Evolutionary conservation across 1,284 basidiomycete species (phyloP).

Genomic region (Irpex lacteus): DNA sequence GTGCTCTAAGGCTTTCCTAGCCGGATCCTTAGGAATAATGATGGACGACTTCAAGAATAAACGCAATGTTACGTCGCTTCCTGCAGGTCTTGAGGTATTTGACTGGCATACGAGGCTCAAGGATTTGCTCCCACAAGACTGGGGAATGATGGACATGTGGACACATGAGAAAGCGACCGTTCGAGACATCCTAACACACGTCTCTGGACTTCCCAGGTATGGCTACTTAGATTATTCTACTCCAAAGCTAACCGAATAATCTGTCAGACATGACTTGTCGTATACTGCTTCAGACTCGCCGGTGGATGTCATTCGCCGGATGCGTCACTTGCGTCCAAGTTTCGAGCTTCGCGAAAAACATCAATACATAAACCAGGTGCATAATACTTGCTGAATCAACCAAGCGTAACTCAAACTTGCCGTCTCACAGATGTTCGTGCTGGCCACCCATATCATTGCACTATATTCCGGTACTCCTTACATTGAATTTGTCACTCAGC

Average conservation of each 20-base stretch:
- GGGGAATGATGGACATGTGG: constrained; percentile 31
- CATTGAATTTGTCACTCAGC: constrained; percentile 23
- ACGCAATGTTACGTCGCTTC: constrained; percentile 32
- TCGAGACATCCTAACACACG: constrained; percentile 27
- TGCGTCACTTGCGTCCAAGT: constrained; percentile 33
- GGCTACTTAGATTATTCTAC: background rate
- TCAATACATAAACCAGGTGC: constrained; percentile 40
- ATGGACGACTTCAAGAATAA: constrained; percentile 32
- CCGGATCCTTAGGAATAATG: constrained; percentile 33
- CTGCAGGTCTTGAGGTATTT: constrained; percentile 25
- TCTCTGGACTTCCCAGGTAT: constrained; percentile 24
- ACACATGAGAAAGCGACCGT: constrained; percentile 30
- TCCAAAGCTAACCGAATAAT: background rate
- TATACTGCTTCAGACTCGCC: constrained; percentile 29
- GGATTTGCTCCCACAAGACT: constrained; percentile 32
- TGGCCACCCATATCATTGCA: constrained; percentile 31
- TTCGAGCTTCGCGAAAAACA: constrained; percentile 37
- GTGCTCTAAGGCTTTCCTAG: constrained; percentile 36
- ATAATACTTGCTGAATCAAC: constrained; percentile 4
- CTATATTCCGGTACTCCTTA: constrained; percentile 32
- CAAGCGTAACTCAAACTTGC: background rate
- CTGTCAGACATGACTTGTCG: constrained; percentile 29
- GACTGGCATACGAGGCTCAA: constrained; percentile 31
- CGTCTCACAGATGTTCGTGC: constrained; percentile 33
- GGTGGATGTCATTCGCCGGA: constrained; percentile 24